A percentile compares a stretch with the other conserved stretches of the same genome.
These are phyloP conservation scores for Acanthamoeba triangularis DNA, from an alignment of 208 protist genomes.

Conservation along the genomic window DNA sequence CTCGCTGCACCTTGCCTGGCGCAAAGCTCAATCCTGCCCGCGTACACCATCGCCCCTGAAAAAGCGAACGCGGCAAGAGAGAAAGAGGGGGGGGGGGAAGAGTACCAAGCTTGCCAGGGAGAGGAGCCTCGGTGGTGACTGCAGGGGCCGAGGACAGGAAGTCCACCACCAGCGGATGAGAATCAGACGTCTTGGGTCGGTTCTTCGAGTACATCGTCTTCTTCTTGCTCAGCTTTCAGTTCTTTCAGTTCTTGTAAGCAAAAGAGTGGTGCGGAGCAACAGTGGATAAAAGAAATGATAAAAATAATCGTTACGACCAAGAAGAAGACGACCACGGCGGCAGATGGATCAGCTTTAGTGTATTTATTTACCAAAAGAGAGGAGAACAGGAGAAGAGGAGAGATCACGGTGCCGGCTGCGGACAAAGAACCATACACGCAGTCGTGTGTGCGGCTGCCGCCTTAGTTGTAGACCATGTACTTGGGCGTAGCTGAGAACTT, in stretches of 20 bases:
- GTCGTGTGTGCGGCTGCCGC: too few relatives aligned
- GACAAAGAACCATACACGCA: too few relatives aligned
- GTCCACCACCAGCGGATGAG: conserved; percentile 15
- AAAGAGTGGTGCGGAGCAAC: too few relatives aligned
- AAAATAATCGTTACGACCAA: too few relatives aligned
- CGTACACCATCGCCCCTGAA: background rate
- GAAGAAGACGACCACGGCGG: too few relatives aligned
- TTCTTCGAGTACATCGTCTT: conserved; percentile 41
- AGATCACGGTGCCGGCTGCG: background rate
- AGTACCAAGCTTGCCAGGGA: background rate
- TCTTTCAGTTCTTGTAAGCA: too few relatives aligned
- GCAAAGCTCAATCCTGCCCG: conserved; percentile 33
- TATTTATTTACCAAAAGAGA: background rate
- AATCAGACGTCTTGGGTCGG: conserved; percentile 3
- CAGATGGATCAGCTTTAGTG: too few relatives aligned
- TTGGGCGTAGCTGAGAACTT: conserved; percentile 99
- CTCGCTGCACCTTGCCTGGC: conserved; percentile 36
- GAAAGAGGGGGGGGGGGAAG: background rate
- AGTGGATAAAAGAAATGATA: too few relatives aligned
- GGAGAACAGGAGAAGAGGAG: background rate
- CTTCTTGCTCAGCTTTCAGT: too few relatives aligned
- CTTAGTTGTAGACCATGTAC: conserved; percentile 99
- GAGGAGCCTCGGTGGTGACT: background rate
- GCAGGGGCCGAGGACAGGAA: background rate
- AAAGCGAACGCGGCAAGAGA: too few relatives aligned